A percentile compares a stretch with the other conserved stretches of the same genome.
Conservation (phyloP, 1,139 yeast genomes). For the Lodderomyces pseudojiufengensis region DNA sequence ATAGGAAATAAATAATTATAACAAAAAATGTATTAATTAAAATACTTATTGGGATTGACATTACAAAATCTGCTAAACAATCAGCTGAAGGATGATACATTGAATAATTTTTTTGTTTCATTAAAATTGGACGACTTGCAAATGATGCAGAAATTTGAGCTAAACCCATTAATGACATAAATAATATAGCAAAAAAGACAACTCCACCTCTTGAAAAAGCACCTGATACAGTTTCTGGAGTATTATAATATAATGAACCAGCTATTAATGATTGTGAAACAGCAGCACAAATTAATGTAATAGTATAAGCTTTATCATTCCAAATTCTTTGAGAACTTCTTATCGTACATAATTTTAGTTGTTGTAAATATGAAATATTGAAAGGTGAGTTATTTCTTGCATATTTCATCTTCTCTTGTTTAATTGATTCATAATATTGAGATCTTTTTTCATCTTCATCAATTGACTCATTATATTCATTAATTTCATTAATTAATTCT, state of each 20-base stretch:
- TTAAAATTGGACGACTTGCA: constrained; percentile 55
- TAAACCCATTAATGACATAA: constrained; percentile 53
- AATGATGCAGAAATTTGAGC: constrained; percentile 57
- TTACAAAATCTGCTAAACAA: constrained; percentile 53
- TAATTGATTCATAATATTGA: constrained; percentile 32
- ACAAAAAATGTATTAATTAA: constrained; percentile 43
- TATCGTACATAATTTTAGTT: constrained; percentile 40
- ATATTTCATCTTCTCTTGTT: constrained; percentile 38
- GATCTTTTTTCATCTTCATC: constrained; percentile 35
- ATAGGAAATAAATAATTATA: constrained; percentile 54
- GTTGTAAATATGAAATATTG: constrained; percentile 42
- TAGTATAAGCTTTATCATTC: constrained; percentile 49
- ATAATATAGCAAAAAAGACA: constrained; percentile 54
- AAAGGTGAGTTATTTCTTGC: constrained; percentile 42
- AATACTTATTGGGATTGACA: constrained; percentile 56
- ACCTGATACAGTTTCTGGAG: constrained; percentile 45
- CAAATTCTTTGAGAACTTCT: constrained; percentile 50
- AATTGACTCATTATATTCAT: too few species aligned
- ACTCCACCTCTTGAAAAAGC: constrained; percentile 58
- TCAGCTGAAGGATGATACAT: constrained; percentile 66
- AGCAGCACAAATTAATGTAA: constrained; percentile 45
- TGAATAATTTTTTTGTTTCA: constrained; percentile 61
- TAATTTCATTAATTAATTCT: constrained; percentile 17
- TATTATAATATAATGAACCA: constrained; percentile 62
- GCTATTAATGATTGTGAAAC: constrained; percentile 56